A percentile compares a stretch with the other conserved stretches of the same genome.
Evolutionary conservation across 345 rosid species (phyloP).

Genomic region (Corchorus capsularis): DNA sequence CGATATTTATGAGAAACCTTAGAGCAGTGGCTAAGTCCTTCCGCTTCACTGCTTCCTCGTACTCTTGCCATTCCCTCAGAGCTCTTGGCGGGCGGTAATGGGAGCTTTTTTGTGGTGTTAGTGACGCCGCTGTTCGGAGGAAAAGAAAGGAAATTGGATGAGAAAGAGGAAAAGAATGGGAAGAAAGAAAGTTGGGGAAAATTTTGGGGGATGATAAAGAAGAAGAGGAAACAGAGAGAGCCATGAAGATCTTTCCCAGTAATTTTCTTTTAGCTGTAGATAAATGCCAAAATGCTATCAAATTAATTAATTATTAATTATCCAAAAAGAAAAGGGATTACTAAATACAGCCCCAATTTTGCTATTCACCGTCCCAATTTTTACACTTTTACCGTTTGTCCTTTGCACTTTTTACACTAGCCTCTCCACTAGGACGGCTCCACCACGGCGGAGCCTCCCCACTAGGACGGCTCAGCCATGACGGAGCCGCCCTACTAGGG

Average conservation of each 20-base stretch:
- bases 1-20: conserved; percentile 62
- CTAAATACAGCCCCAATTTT: too few relatives aligned
- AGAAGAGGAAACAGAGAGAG: neutral
- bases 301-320: too few relatives aligned
- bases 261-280: too few relatives aligned
- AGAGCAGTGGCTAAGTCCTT: conserved; percentile 89
- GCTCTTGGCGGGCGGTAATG: conserved; percentile 37
- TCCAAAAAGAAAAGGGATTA: too few relatives aligned
- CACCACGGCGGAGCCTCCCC: too few relatives aligned
- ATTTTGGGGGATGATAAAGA: neutral
- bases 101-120: neutral
- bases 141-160: conserved; percentile 13
- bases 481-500: too few relatives aligned
- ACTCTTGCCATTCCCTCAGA: conserved; percentile 75
- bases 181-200: neutral
- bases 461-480: too few relatives aligned
- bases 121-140: neutral
- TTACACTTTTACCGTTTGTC: too few relatives aligned
- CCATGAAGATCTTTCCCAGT: neutral
- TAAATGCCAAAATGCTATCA: too few relatives aligned
- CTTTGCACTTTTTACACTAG: too few relatives aligned
- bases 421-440: too few relatives aligned
- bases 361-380: too few relatives aligned
- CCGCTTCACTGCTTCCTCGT: conserved; percentile 81
- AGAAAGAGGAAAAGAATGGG: neutral